Evolutionary conservation across 495 filamentous ascomycete species (phyloP), one percentile per base, ranked within the genome.

Genomic region (Annulohypoxylon maeteangense): DNA sequence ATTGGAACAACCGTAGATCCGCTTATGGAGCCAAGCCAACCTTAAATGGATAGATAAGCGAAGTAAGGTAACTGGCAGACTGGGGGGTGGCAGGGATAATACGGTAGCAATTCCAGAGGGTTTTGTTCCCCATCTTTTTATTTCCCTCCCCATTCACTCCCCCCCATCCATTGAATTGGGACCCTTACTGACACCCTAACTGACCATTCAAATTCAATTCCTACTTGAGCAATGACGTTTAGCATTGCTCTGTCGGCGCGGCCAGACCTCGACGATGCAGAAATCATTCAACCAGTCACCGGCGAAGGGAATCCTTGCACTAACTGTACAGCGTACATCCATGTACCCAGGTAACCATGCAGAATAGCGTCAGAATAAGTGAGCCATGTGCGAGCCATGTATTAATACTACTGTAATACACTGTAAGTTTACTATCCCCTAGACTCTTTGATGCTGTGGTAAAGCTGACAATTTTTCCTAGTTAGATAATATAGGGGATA

Each of bases 221-320:
- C 20, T 36, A 62, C n/a, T 51, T 8, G 3, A 27, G 45, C 25
- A 7, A 36, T 61, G 65, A 56, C 65, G 57, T 63, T 42, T 57
- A 50, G 44, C 50, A 65, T 48, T 62, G 62, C 56, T 55, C 48
- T 42, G 18, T 44, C 40, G 16, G 16, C 5, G 40, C 16, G 40
- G 16, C 58, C 20, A 53, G 32, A 11, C 20, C 62, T 61, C 31
- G 18, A 65, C 48, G 48, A 51, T 56, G 57, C 42, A 44, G 54
- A 53, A 57, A 14, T 20, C 40, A 40, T n/a, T 22, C 25, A 45
- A 53, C 67, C 61, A 70, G 45, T 65, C 36, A 53, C 67, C 61
- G 64, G 54, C 55, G 27, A 54, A 54, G 18, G 7, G 22, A 54
- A 27, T 55, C 45, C 23, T 29, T 6, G 27, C n/a, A 12, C 36